phyloP scores from a whole-genome alignment of 768 basidiomycete species.

The Lactarius deliciosus region DNA sequence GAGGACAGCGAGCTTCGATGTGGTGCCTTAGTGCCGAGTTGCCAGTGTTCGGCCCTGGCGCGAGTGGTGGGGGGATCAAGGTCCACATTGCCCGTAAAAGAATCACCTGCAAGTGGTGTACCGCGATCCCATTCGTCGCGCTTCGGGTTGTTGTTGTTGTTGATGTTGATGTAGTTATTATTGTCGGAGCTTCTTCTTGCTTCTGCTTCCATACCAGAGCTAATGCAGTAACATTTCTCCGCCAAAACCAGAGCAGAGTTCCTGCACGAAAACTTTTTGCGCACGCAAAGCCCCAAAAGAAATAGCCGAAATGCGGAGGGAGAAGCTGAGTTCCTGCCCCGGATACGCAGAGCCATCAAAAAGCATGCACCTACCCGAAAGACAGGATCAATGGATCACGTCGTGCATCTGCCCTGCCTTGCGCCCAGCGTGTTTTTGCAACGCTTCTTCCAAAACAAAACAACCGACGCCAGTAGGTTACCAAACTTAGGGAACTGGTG shows the following conservation, averaged over 20 bases:
- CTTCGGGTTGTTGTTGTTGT: neutral
- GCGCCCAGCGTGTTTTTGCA: slow-evolving; percentile 1
- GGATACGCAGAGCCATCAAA: neutral
- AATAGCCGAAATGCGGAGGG: neutral
- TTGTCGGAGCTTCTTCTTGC: neutral
- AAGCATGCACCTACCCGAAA: neutral
- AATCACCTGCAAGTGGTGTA: no score
- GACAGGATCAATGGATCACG: slow-evolving; percentile 4
- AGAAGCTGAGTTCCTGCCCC: neutral
- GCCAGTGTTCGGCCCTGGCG: neutral
- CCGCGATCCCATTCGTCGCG: neutral
- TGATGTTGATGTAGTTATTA: neutral
- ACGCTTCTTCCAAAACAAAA: slow-evolving; percentile 7
- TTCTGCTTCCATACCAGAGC: slow-evolving; percentile 1
- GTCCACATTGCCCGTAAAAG: no score
- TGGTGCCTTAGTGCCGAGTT: neutral
- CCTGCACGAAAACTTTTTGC: neutral
- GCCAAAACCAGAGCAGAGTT: neutral
- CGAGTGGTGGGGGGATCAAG: neutral
- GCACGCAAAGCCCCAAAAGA: neutral
- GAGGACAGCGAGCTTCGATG: neutral
- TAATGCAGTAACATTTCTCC: neutral
- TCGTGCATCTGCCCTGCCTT: neutral
- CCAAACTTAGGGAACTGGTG: slow-evolving; percentile 3
- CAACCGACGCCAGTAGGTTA: neutral